A percentile compares a stretch with the other conserved stretches of the same genome.
phyloP scores from a whole-genome alignment of 1,284 basidiomycete genomes.

The Moesziomyces sp. region DNA sequence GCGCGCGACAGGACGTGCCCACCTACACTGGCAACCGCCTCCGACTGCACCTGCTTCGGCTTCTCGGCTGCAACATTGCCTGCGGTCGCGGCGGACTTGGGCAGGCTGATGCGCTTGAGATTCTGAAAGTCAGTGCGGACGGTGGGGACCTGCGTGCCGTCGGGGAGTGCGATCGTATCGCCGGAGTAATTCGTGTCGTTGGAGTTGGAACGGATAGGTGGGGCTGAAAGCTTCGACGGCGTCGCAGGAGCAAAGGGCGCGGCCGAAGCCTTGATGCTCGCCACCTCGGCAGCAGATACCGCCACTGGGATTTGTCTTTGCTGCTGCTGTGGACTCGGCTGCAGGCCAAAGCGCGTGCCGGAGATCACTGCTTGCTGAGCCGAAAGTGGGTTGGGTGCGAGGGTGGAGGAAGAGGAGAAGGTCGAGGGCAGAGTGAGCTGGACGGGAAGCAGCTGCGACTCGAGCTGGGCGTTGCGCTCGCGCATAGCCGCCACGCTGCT shows the following conservation, averaged over 20 bases:
- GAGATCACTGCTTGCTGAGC: not conserved
- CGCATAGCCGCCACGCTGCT: slow-evolving; percentile 48
- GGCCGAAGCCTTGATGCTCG: slow-evolving; percentile 31
- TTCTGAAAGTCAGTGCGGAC: slow-evolving; percentile 52
- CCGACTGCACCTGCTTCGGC: not conserved
- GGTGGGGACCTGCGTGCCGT: slow-evolving; percentile 40
- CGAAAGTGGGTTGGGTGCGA: slow-evolving; percentile 3
- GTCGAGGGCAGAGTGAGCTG: slow-evolving; percentile 32
- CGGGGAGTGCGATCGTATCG: slow-evolving; percentile 26
- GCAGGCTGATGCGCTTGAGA: slow-evolving; percentile 38
- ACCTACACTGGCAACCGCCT: slow-evolving; percentile 17
- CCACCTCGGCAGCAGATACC: slow-evolving; percentile 18
- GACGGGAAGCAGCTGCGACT: slow-evolving; percentile 33
- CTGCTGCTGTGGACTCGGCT: slow-evolving; percentile 1
- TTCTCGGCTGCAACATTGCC: not conserved
- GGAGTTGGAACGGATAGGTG: slow-evolving; percentile 30
- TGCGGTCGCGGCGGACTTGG: slow-evolving; percentile 1
- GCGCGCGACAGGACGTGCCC: slow-evolving; percentile 33
- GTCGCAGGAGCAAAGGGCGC: slow-evolving; percentile 25
- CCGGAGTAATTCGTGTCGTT: slow-evolving; percentile 29
- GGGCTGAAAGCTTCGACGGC: slow-evolving; percentile 29
- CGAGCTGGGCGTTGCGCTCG: slow-evolving; percentile 23
- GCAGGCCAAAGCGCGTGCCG: not conserved
- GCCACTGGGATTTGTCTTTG: not conserved
- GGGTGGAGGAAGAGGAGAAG: slow-evolving; percentile 16